Percentiles rank a stretch among this genome's conserved stretches.
Evolutionary conservation across 306 rosid species (phyloP).

Genomic region (Ochetophila trinervis): DNA sequence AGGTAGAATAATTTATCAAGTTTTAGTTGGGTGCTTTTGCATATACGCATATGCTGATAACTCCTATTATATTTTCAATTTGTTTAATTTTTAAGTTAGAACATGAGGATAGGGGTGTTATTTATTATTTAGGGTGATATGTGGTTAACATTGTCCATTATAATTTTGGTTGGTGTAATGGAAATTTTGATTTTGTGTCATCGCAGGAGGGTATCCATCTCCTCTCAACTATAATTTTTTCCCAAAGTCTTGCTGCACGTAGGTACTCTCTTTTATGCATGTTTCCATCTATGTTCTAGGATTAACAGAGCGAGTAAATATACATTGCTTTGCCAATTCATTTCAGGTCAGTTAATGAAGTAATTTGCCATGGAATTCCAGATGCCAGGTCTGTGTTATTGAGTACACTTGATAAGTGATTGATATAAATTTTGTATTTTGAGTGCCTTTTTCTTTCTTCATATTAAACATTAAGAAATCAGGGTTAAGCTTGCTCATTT

Average conservation of each 20-base stretch:
- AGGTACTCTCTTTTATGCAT: constrained; percentile 54
- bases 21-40: no score
- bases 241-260: constrained; percentile 99
- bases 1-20: no score
- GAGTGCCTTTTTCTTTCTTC: background rate
- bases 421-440: no score
- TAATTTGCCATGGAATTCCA: constrained; percentile 98
- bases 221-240: constrained; percentile 89
- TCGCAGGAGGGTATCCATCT: constrained; percentile 92
- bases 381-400: constrained; percentile 69
- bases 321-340: constrained; percentile 16
- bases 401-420: background rate
- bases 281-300: constrained; percentile 1
- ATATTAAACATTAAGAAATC: background rate
- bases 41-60: no score
- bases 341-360: constrained; percentile 94
- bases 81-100: no score
- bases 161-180: constrained; percentile 9
- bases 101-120: no score
- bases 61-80: no score
- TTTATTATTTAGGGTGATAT: background rate
- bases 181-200: constrained; percentile 15
- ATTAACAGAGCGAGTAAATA: constrained; percentile 22
- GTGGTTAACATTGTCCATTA: background rate
- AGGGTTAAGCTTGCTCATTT: no score